phyloP scores from a whole-genome alignment of 2,329 filamentous ascomycete genomes.

The Pseudonectria foliicola region DNA sequence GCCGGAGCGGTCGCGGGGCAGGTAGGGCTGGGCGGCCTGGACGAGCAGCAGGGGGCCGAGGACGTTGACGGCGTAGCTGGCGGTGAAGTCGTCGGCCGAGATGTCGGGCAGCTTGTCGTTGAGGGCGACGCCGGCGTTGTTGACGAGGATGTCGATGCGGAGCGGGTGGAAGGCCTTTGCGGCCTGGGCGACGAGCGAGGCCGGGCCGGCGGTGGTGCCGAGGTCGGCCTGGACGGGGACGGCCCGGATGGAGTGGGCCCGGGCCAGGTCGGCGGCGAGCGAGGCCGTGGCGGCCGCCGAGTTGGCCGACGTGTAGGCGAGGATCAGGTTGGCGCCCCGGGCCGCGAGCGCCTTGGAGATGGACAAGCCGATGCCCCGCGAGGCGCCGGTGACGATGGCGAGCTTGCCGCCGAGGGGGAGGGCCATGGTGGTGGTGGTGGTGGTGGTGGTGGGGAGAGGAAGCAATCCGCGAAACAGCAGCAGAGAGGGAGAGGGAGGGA shows the following conservation, averaged over 20 bases:
- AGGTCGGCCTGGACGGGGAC: slow-evolving; percentile 55
- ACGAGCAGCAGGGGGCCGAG: slow-evolving; percentile 70
- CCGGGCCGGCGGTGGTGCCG: slow-evolving; percentile 14
- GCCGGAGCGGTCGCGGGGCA: slow-evolving; percentile 62
- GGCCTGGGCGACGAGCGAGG: slow-evolving; percentile 18
- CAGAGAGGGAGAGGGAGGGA: too few species aligned
- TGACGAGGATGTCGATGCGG: slow-evolving; percentile 60
- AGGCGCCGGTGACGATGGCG: slow-evolving; percentile 72
- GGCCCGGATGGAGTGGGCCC: slow-evolving; percentile 50
- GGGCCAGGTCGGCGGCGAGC: slow-evolving; percentile 17
- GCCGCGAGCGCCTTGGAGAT: slow-evolving; percentile 19
- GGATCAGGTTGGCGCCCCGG: slow-evolving; percentile 20
- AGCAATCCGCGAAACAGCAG: slow-evolving; percentile 1
- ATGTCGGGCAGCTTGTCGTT: slow-evolving; percentile 59
- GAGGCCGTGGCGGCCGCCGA: slow-evolving; percentile 9
- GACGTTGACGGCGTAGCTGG: slow-evolving; percentile 70
- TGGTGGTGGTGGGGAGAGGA: neutral
- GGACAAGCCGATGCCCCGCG: slow-evolving; percentile 42
- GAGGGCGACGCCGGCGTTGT: slow-evolving; percentile 66
- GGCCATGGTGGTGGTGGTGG: slow-evolving; percentile 24
- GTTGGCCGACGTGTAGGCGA: slow-evolving; percentile 17
- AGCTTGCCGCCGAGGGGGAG: slow-evolving; percentile 63
- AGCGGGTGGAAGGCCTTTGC: slow-evolving; percentile 16
- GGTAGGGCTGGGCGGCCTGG: slow-evolving; percentile 60
- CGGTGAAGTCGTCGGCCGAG: slow-evolving; percentile 56